Evolutionary conservation across 2,329 filamentous ascomycete species (phyloP).

Genomic region (Aspergillus intermedius): DNA sequence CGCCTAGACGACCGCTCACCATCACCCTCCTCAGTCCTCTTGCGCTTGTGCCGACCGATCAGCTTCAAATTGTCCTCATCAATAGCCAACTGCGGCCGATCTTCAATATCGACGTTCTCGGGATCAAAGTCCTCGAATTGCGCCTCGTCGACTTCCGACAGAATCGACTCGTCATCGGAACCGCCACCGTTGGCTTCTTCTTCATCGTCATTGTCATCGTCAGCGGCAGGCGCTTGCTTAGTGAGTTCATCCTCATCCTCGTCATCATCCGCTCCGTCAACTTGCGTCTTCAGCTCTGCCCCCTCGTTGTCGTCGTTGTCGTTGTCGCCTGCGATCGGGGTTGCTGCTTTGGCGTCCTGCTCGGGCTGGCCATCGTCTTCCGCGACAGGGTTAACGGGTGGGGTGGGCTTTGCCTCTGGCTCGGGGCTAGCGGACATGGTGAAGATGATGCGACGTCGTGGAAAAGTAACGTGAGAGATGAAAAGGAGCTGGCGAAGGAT

Average conservation of each 20-base stretch:
- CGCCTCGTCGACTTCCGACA: conserved; percentile 60
- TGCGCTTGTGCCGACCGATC: conserved; percentile 58
- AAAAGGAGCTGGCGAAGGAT: conserved; percentile 6
- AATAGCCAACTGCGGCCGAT: conserved; percentile 52
- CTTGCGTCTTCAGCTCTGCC: conserved; percentile 7
- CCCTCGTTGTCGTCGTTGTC: conserved; percentile 8
- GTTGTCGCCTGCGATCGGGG: conserved; percentile 19
- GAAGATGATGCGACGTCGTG: background rate
- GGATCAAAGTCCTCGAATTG: conserved; percentile 61
- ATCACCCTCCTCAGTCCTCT: conserved; percentile 57
- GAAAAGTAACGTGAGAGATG: background rate
- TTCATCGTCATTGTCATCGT: conserved; percentile 12
- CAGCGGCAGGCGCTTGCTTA: conserved; percentile 15
- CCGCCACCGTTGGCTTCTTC: conserved; percentile 30
- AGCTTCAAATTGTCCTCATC: conserved; percentile 57
- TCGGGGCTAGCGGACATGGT: conserved; percentile 37
- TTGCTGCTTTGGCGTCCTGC: conserved; percentile 20
- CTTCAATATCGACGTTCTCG: conserved; percentile 54
- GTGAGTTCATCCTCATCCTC: conserved; percentile 10
- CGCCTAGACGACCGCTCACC: conserved; percentile 66
- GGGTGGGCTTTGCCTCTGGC: conserved; percentile 11
- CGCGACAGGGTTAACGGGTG: conserved; percentile 13
- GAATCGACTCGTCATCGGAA: conserved; percentile 55
- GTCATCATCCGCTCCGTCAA: conserved; percentile 11
- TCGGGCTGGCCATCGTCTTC: conserved; percentile 12